Evolutionary conservation across 257 asterid genomes (phyloP), one percentile per base, ranked within the genome.

Genomic region (Solanum bulbocastanum): DNA sequence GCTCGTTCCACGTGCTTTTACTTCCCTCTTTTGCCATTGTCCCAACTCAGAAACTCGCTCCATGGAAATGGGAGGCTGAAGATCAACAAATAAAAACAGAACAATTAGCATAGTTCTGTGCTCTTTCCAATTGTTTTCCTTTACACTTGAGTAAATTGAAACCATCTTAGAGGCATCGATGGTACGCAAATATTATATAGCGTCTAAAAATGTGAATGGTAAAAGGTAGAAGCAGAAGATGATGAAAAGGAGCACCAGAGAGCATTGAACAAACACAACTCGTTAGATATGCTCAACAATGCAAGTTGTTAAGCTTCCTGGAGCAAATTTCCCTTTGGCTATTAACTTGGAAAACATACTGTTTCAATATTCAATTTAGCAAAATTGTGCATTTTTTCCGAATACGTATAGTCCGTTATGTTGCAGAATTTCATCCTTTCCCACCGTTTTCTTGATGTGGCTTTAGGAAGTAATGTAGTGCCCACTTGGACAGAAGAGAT

Each of bases 41-140:
- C 98, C 99, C 86, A 96, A 66, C 89, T 95, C 98, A 72, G 92
- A 87, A 89, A 91, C 94, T 49, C 95, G 92, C 5, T 90, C 98
- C 27, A 44, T 85, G 40, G 95, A 92, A 52, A 90, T 27, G 16
- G 99, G 99, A 62, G 98, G 98, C 99, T 97, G 93, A 92, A 90
- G 16, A 83, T 72, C 22, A 72, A 20, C 27, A 87, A 42, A 27
- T 49, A 49, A 69, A 60, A 65, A 60, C 8, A 86, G 71, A 27
- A 71, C 23, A 44, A 2, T 44, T 44, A 46, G 44, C 33, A 15
- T 20, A 32, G 52, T 1, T 22, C 5, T 46, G 62, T 81, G 36
- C 52, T 52, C n/a, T 25, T 10, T 52, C 13, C 27, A 36, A 33
- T 25, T 6, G 23, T 32, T 49, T 37, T 85, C 30, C 20, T 78